Base-by-base conservation (phyloP, 2,329 filamentous ascomycete species). In the Arthrobotrys pseudoclavata region DNA sequence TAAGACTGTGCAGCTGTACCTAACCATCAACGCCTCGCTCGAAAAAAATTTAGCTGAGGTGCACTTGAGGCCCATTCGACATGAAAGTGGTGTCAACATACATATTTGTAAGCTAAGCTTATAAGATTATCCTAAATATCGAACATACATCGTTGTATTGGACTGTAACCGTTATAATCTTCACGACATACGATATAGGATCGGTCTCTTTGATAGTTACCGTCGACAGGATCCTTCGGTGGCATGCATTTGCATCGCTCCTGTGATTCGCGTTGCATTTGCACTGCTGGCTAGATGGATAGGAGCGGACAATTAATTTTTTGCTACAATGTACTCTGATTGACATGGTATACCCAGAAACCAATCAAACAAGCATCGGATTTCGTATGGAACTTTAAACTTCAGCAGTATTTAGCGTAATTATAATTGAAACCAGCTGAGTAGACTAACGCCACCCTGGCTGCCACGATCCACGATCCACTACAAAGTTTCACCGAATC, bases 1-100 rank as follows among this genome's bases (percentile, higher is more conserved):
- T 26, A 42, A 50, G 72, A 76, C 72, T 68, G 45, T 74, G 60
- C 6, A 20, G 29, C 13, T 55, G 50, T 55, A 29, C 29, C 18
- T 22, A 29, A 22, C 6, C n/a, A 7, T 40, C 22, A 15, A 57
- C 29, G 31, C 31, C 55, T 60, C 55, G n/a, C 20, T 20, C n/a
- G 29, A 20, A 20, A 20, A 57, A 22, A 40, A 37, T 22, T 24
- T 15, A 15, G 34, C n/a, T 37, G n/a, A 3, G 6, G 10, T 40
- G 18, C n/a, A 34, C 4, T 37, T 37, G n/a, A 55, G 15, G 24
- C 3, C 7, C 26, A 13, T 57, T 40, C n/a, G 31, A 40, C 10
- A 10, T 13, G 31, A n/a, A 4, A n/a, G 2, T 40, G n/a, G 52
- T 37, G 31, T 53, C 15, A 24, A 1, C n/a, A 29, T 57, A 12